Evolutionary conservation across 192 early-diverging fungal species (phyloP).

Genomic region (Mortierella antarctica): DNA sequence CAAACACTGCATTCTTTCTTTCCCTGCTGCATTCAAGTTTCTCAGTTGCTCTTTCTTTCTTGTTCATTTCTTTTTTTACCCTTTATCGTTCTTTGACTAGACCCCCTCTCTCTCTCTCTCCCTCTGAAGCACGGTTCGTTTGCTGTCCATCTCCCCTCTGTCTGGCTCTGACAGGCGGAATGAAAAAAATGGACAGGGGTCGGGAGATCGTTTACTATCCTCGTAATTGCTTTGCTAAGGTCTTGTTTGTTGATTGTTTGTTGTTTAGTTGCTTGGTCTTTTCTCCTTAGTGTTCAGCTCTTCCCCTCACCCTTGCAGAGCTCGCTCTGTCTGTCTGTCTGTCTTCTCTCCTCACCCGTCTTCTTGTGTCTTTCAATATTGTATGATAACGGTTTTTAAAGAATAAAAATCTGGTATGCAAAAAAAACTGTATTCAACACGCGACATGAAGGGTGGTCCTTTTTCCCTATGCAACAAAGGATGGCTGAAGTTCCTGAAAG

Average conservation of each 20-base stretch:
- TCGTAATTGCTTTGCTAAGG: too few species aligned
- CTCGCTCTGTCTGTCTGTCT: neutral
- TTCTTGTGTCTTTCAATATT: neutral
- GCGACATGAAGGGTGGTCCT: too few species aligned
- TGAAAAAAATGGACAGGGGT: too few species aligned
- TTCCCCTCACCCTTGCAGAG: neutral
- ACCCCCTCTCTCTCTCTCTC: constrained; percentile 9
- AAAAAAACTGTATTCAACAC: neutral
- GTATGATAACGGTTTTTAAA: neutral
- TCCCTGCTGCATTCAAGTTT: neutral
- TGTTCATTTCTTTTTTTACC: constrained; percentile 5
- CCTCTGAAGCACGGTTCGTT: too few species aligned
- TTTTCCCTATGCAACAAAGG: too few species aligned
- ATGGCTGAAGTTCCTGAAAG: neutral
- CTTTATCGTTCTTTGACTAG: neutral
- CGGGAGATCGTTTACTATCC: too few species aligned
- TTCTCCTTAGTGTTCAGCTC: too few species aligned
- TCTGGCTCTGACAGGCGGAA: too few species aligned
- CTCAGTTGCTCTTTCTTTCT: neutral
- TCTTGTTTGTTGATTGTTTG: constrained; percentile 3
- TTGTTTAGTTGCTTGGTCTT: neutral
- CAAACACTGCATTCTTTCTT: constrained; percentile 7
- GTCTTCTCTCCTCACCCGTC: neutral
- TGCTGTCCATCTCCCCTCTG: too few species aligned
- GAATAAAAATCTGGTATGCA: neutral